Percentiles rank a stretch among this genome's conserved stretches.
phyloP scores from a whole-genome alignment of 495 filamentous ascomycete genomes.

The Podospora comata region DNA sequence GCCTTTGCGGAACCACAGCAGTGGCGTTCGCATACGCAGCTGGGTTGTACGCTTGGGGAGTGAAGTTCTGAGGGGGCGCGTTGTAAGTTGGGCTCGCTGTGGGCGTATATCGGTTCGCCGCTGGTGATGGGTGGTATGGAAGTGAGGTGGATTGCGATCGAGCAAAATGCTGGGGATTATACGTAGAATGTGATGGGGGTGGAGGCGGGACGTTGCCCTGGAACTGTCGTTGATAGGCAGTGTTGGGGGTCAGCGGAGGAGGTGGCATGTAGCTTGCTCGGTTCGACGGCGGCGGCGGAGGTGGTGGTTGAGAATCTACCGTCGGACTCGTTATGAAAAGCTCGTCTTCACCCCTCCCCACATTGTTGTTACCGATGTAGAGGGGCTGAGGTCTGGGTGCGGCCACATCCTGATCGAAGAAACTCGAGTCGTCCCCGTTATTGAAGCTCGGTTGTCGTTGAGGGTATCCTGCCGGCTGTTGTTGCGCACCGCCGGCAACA shows the following conservation, averaged over 20 bases:
- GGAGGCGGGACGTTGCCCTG: slow-evolving; percentile 47
- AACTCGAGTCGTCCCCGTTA: slow-evolving; percentile 67
- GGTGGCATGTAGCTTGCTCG: slow-evolving; percentile 46
- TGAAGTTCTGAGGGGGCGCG: slow-evolving; percentile 34
- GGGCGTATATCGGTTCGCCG: slow-evolving; percentile 30
- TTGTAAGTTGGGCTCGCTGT: slow-evolving; percentile 35
- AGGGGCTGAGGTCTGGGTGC: slow-evolving; percentile 17
- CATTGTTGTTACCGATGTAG: slow-evolving; percentile 18
- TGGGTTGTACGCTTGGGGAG: slow-evolving; percentile 49
- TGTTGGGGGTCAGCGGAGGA: slow-evolving; percentile 43
- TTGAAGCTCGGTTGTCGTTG: slow-evolving; percentile 71
- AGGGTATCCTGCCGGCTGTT: slow-evolving; percentile 37
- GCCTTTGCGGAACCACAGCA: slow-evolving; percentile 39
- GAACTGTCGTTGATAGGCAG: slow-evolving; percentile 60
- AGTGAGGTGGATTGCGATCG: slow-evolving; percentile 56
- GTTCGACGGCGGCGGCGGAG: slow-evolving; percentile 26
- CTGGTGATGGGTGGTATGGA: slow-evolving; percentile 43
- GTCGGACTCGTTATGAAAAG: slow-evolving; percentile 46
- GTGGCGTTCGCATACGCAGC: slow-evolving; percentile 46
- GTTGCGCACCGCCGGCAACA: slow-evolving; percentile 34
- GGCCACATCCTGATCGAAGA: slow-evolving; percentile 42
- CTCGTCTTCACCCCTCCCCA: slow-evolving; percentile 44
- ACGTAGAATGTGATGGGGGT: slow-evolving; percentile 56
- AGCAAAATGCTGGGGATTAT: slow-evolving; percentile 82
- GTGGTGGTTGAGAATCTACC: slow-evolving; percentile 27